Evolutionary conservation across 768 basidiomycete genomes (phyloP).

Genomic region (Lepiota brunneoincarnata): DNA sequence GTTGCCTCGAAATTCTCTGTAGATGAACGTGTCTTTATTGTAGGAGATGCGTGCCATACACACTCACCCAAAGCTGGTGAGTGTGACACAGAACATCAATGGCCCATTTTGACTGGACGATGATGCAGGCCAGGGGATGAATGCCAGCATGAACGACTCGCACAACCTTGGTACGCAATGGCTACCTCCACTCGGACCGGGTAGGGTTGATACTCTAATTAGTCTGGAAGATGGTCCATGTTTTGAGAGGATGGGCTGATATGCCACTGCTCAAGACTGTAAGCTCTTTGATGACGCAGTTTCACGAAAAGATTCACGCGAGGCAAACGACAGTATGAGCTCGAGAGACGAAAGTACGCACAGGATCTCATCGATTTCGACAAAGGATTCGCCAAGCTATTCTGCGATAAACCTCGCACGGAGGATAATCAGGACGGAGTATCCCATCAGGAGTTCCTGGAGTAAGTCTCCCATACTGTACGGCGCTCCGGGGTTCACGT

Average conservation of each 20-base stretch:
- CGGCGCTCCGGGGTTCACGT: neutral
- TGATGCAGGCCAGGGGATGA: constrained; percentile 66
- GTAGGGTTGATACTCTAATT: neutral
- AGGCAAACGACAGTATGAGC: constrained; percentile 49
- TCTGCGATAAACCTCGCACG: constrained; percentile 64
- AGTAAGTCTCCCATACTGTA: constrained; percentile 21
- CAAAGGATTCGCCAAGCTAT: constrained; percentile 59
- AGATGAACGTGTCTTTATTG: constrained; percentile 70
- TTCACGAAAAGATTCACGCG: neutral
- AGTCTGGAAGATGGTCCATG: constrained; percentile 64
- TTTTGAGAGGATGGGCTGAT: constrained; percentile 52
- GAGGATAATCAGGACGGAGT: constrained; percentile 45
- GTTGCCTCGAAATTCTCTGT: constrained; percentile 63
- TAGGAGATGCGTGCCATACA: constrained; percentile 73
- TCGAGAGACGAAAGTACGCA: constrained; percentile 65
- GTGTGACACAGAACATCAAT: neutral
- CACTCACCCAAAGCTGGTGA: constrained; percentile 65
- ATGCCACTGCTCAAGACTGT: constrained; percentile 50
- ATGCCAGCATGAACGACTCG: constrained; percentile 73
- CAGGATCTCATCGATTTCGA: constrained; percentile 75
- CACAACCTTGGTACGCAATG: constrained; percentile 56
- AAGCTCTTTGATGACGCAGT: constrained; percentile 15
- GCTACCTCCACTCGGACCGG: neutral
- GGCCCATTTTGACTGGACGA: no score
- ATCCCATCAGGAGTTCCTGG: constrained; percentile 49